A percentile compares a stretch with the other conserved stretches of the same genome.
phyloP scores from a whole-genome alignment of 208 protist species.

The Leishmania aethiopica region DNA sequence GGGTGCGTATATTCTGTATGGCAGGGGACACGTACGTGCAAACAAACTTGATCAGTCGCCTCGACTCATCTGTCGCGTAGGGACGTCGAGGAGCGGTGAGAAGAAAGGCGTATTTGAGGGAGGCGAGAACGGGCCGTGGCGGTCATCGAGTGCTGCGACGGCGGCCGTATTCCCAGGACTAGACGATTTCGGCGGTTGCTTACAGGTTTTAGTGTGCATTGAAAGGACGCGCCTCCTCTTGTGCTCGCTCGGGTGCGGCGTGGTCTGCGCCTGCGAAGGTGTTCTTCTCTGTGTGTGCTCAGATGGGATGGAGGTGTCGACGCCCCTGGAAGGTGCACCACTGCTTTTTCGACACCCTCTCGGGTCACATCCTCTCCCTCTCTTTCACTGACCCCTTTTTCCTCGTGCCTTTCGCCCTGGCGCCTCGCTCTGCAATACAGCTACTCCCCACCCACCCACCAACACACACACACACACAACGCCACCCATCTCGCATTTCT shows the following conservation, averaged over 20 bases:
- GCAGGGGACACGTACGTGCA: conserved; percentile 11
- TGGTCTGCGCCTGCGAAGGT: background rate
- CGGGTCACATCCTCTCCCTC: background rate
- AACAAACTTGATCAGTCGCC: conserved; percentile 28
- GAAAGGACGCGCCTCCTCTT: background rate
- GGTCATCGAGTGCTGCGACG: background rate
- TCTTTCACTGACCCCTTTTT: background rate
- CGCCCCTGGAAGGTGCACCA: background rate
- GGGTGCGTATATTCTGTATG: background rate
- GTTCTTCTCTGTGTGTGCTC: background rate
- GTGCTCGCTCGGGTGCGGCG: background rate
- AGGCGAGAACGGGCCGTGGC: background rate
- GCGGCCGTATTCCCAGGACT: background rate
- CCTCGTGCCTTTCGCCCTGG: background rate
- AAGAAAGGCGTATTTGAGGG: background rate
- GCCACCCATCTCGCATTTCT: background rate
- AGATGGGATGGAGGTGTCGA: background rate
- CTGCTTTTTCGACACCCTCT: background rate
- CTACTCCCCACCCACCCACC: background rate
- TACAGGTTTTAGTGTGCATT: background rate
- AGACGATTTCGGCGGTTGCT: background rate
- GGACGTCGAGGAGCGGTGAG: background rate
- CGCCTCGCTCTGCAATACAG: background rate
- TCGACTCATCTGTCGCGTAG: conserved; percentile 29
- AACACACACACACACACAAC: background rate